Evolutionary conservation across 371 early-diverging fungal genomes (phyloP).

Genomic region (Saksenaea oblongispora): DNA sequence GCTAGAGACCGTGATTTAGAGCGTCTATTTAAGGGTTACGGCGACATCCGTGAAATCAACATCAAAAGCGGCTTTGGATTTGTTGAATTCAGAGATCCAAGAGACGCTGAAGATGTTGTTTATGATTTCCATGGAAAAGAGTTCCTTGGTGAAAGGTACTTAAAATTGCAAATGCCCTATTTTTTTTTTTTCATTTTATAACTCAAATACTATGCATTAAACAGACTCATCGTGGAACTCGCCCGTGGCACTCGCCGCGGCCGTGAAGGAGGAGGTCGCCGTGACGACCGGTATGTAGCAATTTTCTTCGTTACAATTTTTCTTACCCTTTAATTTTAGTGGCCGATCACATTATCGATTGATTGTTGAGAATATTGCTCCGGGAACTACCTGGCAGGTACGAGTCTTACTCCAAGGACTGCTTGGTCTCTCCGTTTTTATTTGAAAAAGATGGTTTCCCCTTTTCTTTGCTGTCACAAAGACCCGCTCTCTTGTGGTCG

Average conservation of each 20-base stretch:
- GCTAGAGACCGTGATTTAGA: conserved; percentile 71
- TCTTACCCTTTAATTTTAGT: conserved; percentile 11
- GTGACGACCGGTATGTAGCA: conserved; percentile 33
- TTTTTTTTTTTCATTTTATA: not conserved
- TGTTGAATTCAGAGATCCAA: conserved; percentile 71
- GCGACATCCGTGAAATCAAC: conserved; percentile 73
- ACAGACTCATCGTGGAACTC: conserved; percentile 73
- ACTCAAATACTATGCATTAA: not conserved
- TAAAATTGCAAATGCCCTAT: not conserved
- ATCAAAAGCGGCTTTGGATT: conserved; percentile 79
- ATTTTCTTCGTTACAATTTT: not conserved
- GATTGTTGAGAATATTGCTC: conserved; percentile 71
- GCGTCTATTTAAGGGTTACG: conserved; percentile 66
- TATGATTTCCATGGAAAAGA: conserved; percentile 69
- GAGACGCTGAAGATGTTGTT: conserved; percentile 79
- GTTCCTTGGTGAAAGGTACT: conserved; percentile 77
- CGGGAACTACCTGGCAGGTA: conserved; percentile 84
- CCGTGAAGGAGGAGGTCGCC: conserved; percentile 44
- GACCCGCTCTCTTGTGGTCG: conserved; percentile 3
- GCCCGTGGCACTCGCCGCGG: conserved; percentile 69
- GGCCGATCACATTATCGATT: conserved; percentile 65
- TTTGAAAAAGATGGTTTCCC: conserved; percentile 10
- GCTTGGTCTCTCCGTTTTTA: conserved; percentile 8
- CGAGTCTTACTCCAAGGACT: conserved; percentile 35
- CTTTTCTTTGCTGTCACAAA: conserved; percentile 12